Conservation (phyloP, 495 filamentous ascomycete genomes). For the Penicillium coprophilum region DNA sequence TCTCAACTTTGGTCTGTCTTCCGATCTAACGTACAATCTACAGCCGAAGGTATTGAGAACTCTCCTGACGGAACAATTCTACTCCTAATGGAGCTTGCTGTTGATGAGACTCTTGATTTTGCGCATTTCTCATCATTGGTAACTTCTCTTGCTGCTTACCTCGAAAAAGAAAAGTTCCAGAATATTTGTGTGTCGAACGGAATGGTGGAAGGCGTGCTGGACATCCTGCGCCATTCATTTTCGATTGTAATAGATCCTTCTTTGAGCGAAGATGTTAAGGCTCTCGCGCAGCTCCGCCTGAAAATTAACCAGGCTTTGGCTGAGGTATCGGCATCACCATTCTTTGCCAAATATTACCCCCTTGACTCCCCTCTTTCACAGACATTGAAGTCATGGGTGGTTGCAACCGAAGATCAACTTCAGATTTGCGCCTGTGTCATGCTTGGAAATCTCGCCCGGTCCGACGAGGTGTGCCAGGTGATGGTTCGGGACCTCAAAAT, state of each 20-base stretch:
- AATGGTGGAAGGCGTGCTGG: constrained; percentile 34
- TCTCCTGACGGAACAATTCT: constrained; percentile 44
- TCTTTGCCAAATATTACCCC: constrained; percentile 53
- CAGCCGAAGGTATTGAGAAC: constrained; percentile 38
- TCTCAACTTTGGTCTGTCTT: background rate
- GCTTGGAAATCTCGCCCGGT: constrained; percentile 75
- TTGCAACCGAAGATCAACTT: constrained; percentile 52
- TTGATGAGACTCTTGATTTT: constrained; percentile 24
- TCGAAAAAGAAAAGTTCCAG: constrained; percentile 46
- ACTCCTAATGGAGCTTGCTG: constrained; percentile 37
- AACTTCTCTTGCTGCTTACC: constrained; percentile 33
- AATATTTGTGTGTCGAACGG: constrained; percentile 36
- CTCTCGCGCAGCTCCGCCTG: constrained; percentile 53
- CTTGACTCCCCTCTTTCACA: constrained; percentile 48
- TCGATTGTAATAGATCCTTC: constrained; percentile 28
- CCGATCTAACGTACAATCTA: constrained; percentile 9
- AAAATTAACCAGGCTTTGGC: constrained; percentile 59
- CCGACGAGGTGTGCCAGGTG: constrained; percentile 58
- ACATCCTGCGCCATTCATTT: constrained; percentile 35
- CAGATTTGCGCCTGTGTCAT: constrained; percentile 73
- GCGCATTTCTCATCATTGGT: constrained; percentile 37
- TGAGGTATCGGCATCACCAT: constrained; percentile 60
- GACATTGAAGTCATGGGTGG: constrained; percentile 57
- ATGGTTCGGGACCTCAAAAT: constrained; percentile 57
- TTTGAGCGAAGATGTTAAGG: constrained; percentile 48